phyloP scores from a whole-genome alignment of 148 eudicot species.

The Camellia sinensis region DNA sequence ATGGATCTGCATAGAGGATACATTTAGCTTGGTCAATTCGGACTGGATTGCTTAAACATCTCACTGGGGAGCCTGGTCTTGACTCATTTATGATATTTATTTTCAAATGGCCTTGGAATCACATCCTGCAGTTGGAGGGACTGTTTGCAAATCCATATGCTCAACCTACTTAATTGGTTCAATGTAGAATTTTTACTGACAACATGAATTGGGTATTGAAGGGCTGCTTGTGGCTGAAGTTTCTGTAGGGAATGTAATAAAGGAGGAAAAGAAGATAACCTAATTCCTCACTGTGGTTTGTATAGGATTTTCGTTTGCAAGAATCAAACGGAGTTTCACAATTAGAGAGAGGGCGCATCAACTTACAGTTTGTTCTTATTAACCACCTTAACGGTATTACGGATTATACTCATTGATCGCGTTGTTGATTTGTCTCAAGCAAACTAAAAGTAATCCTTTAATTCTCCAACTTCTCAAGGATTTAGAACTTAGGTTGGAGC shows the following conservation, averaged over 20 bases:
- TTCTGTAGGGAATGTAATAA: not conserved
- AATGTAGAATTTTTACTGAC: not conserved
- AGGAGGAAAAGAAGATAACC: not conserved
- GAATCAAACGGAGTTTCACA: not conserved
- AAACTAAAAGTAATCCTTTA: too few species aligned
- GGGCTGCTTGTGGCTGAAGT: not conserved
- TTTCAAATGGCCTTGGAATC: not conserved
- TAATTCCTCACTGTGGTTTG: not conserved
- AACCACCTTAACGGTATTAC: not conserved
- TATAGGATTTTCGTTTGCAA: not conserved
- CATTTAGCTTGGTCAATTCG: not conserved
- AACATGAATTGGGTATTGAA: not conserved
- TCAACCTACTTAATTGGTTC: not conserved
- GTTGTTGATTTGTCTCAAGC: too few species aligned
- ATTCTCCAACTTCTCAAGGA: too few species aligned
- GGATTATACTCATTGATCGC: not conserved
- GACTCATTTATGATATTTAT: not conserved
- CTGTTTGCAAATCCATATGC: not conserved
- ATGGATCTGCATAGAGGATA: not conserved
- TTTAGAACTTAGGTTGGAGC: too few species aligned
- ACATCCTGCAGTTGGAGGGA: not conserved
- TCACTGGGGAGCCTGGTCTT: not conserved
- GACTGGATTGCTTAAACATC: not conserved
- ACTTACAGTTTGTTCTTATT: not conserved
- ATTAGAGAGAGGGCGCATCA: not conserved